Percentiles rank a stretch among this genome's conserved stretches.
Evolutionary conservation across 345 rosid genomes (phyloP).

Genomic region (Odontarrhena argentea): DNA sequence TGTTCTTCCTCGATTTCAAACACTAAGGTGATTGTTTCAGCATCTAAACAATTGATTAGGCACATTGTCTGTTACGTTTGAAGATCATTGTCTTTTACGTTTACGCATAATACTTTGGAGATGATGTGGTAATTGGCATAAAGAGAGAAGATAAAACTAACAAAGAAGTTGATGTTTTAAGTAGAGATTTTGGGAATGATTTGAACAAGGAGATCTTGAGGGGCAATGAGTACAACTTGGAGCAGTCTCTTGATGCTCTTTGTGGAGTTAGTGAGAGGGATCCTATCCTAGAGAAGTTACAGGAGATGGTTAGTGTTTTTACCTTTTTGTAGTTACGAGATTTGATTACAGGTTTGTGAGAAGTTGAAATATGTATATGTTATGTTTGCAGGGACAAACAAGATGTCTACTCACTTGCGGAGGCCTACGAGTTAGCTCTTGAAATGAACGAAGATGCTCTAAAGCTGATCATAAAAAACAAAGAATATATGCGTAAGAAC

Average conservation of each 20-base stretch:
- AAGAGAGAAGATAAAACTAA: no score
- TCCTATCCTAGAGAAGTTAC: conserved; percentile 78
- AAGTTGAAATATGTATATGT: not conserved
- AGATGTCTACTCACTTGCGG: conserved; percentile 58
- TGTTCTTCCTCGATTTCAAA: no score
- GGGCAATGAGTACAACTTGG: conserved; percentile 71
- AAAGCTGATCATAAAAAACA: conserved; percentile 54
- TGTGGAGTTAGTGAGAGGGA: conserved; percentile 87
- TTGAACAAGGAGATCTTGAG: conserved; percentile 84
- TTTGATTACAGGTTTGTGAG: not conserved
- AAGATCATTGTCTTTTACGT: no score
- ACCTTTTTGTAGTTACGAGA: not conserved
- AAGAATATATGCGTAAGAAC: conserved; percentile 66
- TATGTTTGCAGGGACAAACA: conserved; percentile 69
- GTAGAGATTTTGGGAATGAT: conserved; percentile 47
- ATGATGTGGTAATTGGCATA: no score
- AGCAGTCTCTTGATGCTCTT: conserved; percentile 74
- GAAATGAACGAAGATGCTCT: conserved; percentile 68
- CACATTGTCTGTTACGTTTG: no score
- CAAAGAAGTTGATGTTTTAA: no score
- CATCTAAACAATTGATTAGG: no score
- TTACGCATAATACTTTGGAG: no score
- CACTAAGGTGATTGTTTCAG: no score
- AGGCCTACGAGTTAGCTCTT: conserved; percentile 58
- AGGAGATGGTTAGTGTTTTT: conserved; percentile 69